Evolutionary conservation across 2,329 filamentous ascomycete genomes (phyloP).

Genomic region (Cercospora beticola): DNA sequence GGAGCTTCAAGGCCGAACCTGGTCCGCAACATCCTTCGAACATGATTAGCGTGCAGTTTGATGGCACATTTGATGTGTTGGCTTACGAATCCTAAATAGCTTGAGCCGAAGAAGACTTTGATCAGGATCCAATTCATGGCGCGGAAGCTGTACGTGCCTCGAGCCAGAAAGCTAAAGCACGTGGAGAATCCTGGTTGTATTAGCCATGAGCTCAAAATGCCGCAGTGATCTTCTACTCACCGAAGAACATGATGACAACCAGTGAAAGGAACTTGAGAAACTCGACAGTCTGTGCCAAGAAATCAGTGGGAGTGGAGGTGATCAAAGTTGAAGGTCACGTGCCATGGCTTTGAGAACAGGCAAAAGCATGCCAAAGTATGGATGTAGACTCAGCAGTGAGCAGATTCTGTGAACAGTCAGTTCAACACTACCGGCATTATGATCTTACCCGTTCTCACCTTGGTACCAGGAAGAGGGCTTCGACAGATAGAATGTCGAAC

Average conservation of each 20-base stretch:
- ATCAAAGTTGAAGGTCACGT: constrained; percentile 21
- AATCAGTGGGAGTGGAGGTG: neutral
- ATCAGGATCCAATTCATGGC: constrained; percentile 64
- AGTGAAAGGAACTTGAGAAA: constrained; percentile 80
- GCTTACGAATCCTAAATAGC: constrained; percentile 70
- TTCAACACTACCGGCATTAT: neutral
- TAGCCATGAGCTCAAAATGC: neutral
- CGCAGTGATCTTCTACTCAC: constrained; percentile 39
- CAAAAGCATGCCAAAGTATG: constrained; percentile 87
- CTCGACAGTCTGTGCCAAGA: constrained; percentile 64
- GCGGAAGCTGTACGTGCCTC: constrained; percentile 62
- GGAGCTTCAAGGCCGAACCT: constrained; percentile 38
- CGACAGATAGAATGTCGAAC: constrained; percentile 85
- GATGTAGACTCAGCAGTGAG: constrained; percentile 80
- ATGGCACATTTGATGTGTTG: neutral
- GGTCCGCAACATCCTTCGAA: constrained; percentile 47
- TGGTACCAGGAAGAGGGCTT: constrained; percentile 86
- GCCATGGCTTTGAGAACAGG: constrained; percentile 92
- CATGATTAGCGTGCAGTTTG: constrained; percentile 14
- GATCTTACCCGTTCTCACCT: constrained; percentile 42
- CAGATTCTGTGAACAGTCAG: constrained; percentile 60
- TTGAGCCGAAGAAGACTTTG: constrained; percentile 75
- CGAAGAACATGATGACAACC: constrained; percentile 78
- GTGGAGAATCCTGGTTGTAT: constrained; percentile 69
- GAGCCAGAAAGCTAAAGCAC: constrained; percentile 76